Conservation (phyloP, 2,329 filamentous ascomycete species). For the Epicoccum nigrum region DNA sequence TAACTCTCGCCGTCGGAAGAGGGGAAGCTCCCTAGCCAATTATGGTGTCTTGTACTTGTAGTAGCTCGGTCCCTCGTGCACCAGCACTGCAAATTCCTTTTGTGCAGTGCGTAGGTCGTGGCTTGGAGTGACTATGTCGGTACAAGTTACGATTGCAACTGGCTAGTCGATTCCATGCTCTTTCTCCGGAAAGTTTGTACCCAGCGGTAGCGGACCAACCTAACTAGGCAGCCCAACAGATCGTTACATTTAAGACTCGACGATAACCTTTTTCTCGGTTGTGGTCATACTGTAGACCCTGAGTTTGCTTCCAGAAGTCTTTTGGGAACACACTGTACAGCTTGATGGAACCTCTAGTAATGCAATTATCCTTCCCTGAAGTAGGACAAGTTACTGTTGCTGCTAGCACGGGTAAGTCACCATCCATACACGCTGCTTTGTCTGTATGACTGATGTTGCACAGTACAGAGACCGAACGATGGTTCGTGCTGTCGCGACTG, state of each 20-base stretch:
- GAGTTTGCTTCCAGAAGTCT: no score
- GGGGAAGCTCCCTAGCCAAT: neutral
- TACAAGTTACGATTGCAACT: constrained; percentile 1
- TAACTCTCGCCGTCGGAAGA: no score
- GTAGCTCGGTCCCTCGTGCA: neutral
- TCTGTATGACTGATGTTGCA: neutral
- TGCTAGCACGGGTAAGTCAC: neutral
- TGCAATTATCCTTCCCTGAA: no score
- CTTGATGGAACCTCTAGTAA: neutral
- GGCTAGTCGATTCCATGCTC: neutral
- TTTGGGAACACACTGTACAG: neutral
- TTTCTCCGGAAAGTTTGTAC: constrained; percentile 4
- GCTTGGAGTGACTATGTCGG: neutral
- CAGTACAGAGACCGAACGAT: neutral
- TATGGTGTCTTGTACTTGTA: neutral
- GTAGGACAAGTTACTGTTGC: no score
- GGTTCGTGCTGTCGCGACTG: neutral
- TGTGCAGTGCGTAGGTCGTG: constrained; percentile 4
- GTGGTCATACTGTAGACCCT: no score
- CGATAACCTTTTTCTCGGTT: no score
- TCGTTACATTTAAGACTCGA: no score
- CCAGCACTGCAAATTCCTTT: neutral
- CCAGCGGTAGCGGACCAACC: neutral
- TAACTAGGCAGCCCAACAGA: no score
- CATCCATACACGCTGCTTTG: neutral